A percentile compares a stretch with the other conserved stretches of the same genome.
Evolutionary conservation across 331 rosid species (phyloP).

Genomic region (Quercus phellos): DNA sequence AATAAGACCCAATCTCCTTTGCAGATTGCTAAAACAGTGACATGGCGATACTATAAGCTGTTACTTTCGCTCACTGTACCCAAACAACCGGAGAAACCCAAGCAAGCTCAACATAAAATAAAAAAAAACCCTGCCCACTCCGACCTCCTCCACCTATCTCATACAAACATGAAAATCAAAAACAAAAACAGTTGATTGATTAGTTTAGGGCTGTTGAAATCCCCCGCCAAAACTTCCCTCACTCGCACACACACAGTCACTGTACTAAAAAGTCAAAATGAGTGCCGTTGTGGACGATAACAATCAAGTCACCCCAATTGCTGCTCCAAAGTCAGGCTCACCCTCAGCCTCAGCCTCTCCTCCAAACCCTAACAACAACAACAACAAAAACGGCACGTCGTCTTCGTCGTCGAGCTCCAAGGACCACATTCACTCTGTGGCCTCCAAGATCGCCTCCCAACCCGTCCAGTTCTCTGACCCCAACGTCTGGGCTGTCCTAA

Average conservation of each 20-base stretch:
- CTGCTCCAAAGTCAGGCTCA: neutral
- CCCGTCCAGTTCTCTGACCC: constrained; percentile 68
- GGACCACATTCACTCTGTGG: constrained; percentile 55
- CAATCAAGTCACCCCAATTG: neutral
- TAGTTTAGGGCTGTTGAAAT: constrained; percentile 59
- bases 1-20: too few relatives aligned
- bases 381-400: constrained; percentile 10
- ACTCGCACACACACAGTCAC: neutral
- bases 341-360: constrained; percentile 6
- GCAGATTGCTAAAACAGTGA: too few relatives aligned
- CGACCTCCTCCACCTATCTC: too few relatives aligned
- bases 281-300: constrained; percentile 14
- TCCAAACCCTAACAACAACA: neutral
- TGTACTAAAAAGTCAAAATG: neutral
- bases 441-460: constrained; percentile 67
- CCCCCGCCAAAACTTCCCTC: constrained; percentile 39
- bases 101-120: neutral
- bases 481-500: constrained; percentile 84
- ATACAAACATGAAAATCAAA: too few relatives aligned
- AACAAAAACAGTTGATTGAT: constrained; percentile 1
- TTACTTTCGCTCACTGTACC: neutral
- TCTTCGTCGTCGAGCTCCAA: constrained; percentile 9
- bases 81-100: neutral
- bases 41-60: too few relatives aligned
- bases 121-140: too few relatives aligned